These are phyloP conservation scores for Seminavis robusta DNA, from an alignment of 108 stramenopile genomes.

Conservation along the genomic window DNA sequence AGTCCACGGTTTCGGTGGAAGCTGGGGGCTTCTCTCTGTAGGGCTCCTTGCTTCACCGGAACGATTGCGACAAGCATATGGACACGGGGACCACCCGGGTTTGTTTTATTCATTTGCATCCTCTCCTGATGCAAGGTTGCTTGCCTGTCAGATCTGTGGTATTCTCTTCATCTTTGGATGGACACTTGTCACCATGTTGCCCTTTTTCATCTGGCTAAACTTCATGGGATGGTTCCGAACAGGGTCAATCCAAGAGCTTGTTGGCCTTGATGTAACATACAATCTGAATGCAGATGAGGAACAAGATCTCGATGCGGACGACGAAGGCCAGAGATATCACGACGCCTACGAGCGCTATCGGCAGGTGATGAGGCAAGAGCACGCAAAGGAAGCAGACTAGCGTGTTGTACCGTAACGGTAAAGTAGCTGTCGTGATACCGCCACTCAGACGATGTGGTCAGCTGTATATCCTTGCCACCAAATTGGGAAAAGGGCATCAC, in stretches of 20 bases:
- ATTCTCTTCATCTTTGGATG: constrained; percentile 75
- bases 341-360: too few relatives aligned
- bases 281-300: too few relatives aligned
- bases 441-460: too few relatives aligned
- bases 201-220: constrained; percentile 58
- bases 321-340: too few relatives aligned
- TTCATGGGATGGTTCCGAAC: constrained; percentile 47
- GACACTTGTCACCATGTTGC: constrained; percentile 53
- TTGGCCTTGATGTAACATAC: constrained; percentile 74
- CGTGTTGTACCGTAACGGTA: too few relatives aligned
- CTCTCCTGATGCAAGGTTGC: constrained; percentile 41
- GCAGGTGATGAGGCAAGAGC: too few relatives aligned
- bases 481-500: background rate
- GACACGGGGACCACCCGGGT: constrained; percentile 38
- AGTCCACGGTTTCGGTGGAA: constrained; percentile 82
- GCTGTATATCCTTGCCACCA: background rate
- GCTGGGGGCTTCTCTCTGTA: constrained; percentile 83
- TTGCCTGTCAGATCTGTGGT: constrained; percentile 62
- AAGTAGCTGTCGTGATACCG: too few relatives aligned
- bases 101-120: constrained; percentile 55
- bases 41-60: constrained; percentile 72
- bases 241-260: constrained; percentile 47
- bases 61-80: constrained; percentile 29
- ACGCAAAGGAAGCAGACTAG: too few relatives aligned
- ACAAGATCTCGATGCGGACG: too few relatives aligned